Evolutionary conservation across 2,329 filamentous ascomycete species (phyloP), one percentile per base, ranked within the genome.

Genomic region (Aspergillus texensis): DNA sequence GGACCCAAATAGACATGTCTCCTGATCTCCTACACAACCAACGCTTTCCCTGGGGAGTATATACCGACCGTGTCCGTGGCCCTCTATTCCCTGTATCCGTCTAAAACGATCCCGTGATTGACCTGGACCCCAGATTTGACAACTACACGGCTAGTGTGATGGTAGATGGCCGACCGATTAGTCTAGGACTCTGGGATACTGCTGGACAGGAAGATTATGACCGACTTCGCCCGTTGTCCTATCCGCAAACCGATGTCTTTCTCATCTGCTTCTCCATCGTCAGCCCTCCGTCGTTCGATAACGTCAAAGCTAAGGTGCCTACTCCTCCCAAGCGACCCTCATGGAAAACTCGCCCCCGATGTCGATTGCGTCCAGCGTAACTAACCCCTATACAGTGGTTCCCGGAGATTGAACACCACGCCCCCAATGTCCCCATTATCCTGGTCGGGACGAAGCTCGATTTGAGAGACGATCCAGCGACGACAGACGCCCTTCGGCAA

Each of bases 41-140:
- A 98, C 84, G 95, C 95, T 70, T 99, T 99, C 80, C 95, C 95
- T n/a, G 95, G 95, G 80, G 95, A 99, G 86, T 99, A 99, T 82
- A 98, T 99, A 73, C 95, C 95, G 71, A 99, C 95, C 74, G 95
- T 99, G 78, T 80, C 70, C 72, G 78, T 79, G 61, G 54, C 68
- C 68, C 54, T 60, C 55, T 39, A 2, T 39, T 60, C 73, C 65
- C 69, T 61, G 50, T 21, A 54, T 11, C 56, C 50, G 28, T 71
- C 46, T 60, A 24, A 55, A 36, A 43, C 55, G 57, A 59, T 71
- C 43, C 56, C 57, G 58, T 68, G 63, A 58, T 71, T 71, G 62
- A 68, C 70, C 53, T 57, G 64, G 24, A 50, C 57, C 30, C 24
- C 71, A 97, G 93, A 68, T 98, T 98, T 82, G 94, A 98, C 79